Base-by-base conservation (phyloP, 2,329 filamentous ascomycete genomes). In the Aspergillus novoparasiticus region DNA sequence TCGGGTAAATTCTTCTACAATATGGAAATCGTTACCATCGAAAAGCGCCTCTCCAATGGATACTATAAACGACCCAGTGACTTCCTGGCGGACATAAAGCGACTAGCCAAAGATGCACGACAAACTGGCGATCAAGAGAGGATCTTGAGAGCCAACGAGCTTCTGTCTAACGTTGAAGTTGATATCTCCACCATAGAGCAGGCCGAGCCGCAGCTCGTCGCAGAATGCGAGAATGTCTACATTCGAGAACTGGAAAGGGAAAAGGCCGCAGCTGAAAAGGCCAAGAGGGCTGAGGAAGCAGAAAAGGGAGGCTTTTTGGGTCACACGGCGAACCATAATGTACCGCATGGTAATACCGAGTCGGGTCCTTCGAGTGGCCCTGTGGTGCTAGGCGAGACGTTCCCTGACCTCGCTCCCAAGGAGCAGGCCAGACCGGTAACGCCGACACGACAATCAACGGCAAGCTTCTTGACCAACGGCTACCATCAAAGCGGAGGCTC, bases 31-130 rank as follows among this genome's bases (percentile, higher is more conserved):
- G 90, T 90, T 4, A 94, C 91, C 1, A 97, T 99, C 59, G 95
- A 99, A 80, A 93, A 97, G 75, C 89, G 95, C n/a, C 83, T 99
- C 39, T 96, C 93, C 5, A 98, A 99, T 75, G 95, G 95, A 6
- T 99, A 93, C 79, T 99, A 99, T 78, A 92, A 93, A 70, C 88
- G 94, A 12, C 92, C 94, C 0, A 90, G 90, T 71, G 94, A 97
- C 75, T 99, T 97, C 74, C 80, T 96, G 57, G 89, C 89, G 46
- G 95, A 99, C 75, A 92, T 98, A 71, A 92, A 90, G 75, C 87
- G 89, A 41, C 82, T 99, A 6, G 90, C 90, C 26, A 94, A 92
- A 75, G 95, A 99, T 79, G 89, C 94, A 12, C 91, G 89, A 74
- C 89, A 88, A 12, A 86, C 89, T 62, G 92, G 90, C n/a, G 94